Evolutionary conservation across 2,329 filamentous ascomycete genomes (phyloP).

Genomic region (Juglanconis sp.): DNA sequence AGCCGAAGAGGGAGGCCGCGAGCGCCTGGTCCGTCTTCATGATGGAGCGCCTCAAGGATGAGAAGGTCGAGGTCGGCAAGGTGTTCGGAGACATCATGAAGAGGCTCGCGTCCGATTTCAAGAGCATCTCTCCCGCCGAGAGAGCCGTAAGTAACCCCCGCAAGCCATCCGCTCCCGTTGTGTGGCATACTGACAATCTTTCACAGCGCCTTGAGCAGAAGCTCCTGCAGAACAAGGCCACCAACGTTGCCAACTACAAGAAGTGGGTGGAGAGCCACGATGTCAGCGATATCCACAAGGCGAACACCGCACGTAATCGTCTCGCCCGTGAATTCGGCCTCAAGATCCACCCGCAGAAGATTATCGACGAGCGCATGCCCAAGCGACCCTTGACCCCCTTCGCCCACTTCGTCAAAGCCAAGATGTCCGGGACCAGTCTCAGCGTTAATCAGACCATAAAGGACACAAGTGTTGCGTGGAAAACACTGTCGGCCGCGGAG

Average conservation of each 20-base stretch:
- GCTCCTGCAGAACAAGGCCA: slow-evolving; percentile 36
- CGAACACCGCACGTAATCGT: slow-evolving; percentile 45
- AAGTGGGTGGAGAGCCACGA: slow-evolving; percentile 47
- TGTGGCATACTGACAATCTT: not conserved
- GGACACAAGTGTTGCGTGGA: slow-evolving; percentile 39
- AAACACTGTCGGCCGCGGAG: slow-evolving; percentile 35
- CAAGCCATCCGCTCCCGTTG: not conserved
- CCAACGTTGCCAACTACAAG: slow-evolving; percentile 39
- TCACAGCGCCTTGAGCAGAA: slow-evolving; percentile 34
- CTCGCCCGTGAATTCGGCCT: slow-evolving; percentile 36
- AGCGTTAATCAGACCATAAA: slow-evolving; percentile 16
- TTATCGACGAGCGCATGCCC: slow-evolving; percentile 48
- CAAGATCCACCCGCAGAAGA: slow-evolving; percentile 21
- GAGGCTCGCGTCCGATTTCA: slow-evolving; percentile 33
- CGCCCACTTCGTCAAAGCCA: slow-evolving; percentile 35
- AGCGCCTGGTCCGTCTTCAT: slow-evolving; percentile 38
- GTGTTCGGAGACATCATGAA: slow-evolving; percentile 22
- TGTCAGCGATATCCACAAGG: slow-evolving; percentile 36
- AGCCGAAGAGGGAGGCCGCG: slow-evolving; percentile 32
- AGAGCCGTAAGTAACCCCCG: slow-evolving; percentile 37
- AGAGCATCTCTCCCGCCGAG: slow-evolving; percentile 38
- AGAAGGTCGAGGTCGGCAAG: not conserved
- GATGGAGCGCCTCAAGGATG: slow-evolving; percentile 27
- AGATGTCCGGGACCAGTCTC: slow-evolving; percentile 31
- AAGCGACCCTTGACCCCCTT: slow-evolving; percentile 32